These are phyloP conservation scores for Camellia japonica DNA, from an alignment of 148 eudicot species.

Conservation along the genomic window DNA sequence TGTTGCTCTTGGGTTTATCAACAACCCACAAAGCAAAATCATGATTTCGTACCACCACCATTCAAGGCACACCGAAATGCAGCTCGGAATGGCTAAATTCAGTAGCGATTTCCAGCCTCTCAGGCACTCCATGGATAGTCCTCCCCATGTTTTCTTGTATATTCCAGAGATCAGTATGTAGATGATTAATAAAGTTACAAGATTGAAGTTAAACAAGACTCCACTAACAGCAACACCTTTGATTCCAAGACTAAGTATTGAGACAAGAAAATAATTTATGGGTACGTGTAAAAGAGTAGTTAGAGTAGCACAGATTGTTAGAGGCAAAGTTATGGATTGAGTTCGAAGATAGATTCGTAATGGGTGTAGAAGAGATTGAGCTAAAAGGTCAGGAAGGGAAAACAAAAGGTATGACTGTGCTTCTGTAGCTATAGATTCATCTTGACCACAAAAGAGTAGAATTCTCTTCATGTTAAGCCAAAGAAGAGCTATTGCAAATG, in stretches of 20 bases:
- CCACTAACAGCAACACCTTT: slow-evolving; percentile 45
- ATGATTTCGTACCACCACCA: slow-evolving; percentile 98
- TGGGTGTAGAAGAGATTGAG: slow-evolving; percentile 49
- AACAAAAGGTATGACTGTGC: slow-evolving; percentile 43
- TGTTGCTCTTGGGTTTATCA: slow-evolving; percentile 15
- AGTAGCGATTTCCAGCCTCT: slow-evolving; percentile 26
- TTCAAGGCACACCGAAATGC: slow-evolving; percentile 72
- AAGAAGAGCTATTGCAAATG: slow-evolving; percentile 43
- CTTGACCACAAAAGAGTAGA: slow-evolving; percentile 41
- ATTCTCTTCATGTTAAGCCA: slow-evolving; percentile 53
- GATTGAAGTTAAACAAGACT: slow-evolving; percentile 35
- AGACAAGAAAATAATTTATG: slow-evolving; percentile 36
- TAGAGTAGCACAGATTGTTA: slow-evolving; percentile 40
- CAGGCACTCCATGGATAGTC: slow-evolving; percentile 13
- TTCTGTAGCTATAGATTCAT: slow-evolving; percentile 33
- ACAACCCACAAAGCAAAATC: slow-evolving; percentile 64
- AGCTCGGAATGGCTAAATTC: slow-evolving; percentile 55
- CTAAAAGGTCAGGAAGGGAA: slow-evolving; percentile 51
- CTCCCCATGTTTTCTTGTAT: slow-evolving; percentile 25
- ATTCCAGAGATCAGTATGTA: slow-evolving; percentile 30
- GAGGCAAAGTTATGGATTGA: slow-evolving; percentile 51
- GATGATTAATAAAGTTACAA: slow-evolving; percentile 22
- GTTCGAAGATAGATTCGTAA: slow-evolving; percentile 52
- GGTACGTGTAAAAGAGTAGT: slow-evolving; percentile 47
- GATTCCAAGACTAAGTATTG: slow-evolving; percentile 29